Percentiles rank a stretch among this genome's conserved stretches.
These are phyloP conservation scores for Phytophthora colocasiae DNA, from an alignment of 352 stramenopile genomes.

Conservation along the genomic window DNA sequence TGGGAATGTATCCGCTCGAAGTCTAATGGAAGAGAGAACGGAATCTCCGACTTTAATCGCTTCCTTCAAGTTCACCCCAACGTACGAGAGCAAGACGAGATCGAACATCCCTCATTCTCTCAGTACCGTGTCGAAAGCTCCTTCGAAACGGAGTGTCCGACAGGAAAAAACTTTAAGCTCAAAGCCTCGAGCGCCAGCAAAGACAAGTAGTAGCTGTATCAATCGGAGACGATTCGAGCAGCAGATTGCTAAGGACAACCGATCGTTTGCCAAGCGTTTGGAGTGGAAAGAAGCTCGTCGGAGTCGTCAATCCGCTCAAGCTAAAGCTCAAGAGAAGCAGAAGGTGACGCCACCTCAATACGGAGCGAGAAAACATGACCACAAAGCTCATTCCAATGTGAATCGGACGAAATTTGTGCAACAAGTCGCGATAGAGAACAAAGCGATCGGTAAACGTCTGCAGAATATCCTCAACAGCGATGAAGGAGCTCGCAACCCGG, in stretches of 20 bases:
- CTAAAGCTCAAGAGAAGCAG: conserved; percentile 50
- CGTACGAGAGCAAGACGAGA: conserved; percentile 34
- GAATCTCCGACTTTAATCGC: conserved; percentile 41
- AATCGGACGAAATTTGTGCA: conserved; percentile 67
- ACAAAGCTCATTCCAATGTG: conserved; percentile 70
- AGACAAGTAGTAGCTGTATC: conserved; percentile 64
- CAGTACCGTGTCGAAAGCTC: conserved; percentile 10
- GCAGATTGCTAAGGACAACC: conserved; percentile 64
- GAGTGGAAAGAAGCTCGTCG: conserved; percentile 49
- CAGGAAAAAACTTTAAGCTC: conserved; percentile 18
- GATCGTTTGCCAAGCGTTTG: conserved; percentile 59
- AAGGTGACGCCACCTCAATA: conserved; percentile 45
- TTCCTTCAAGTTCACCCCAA: conserved; percentile 53
- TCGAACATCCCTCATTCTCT: conserved; percentile 7
- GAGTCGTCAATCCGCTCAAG: conserved; percentile 34
- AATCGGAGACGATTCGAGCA: conserved; percentile 65
- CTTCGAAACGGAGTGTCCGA: conserved; percentile 11
- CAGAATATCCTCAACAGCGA: conserved; percentile 44
- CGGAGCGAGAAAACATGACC: conserved; percentile 48
- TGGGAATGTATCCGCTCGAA: conserved; percentile 27
- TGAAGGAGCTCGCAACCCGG: conserved; percentile 24
- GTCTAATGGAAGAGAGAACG: conserved; percentile 11
- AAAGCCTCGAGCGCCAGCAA: conserved; percentile 21
- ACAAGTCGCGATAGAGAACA: conserved; percentile 62
- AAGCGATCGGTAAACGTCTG: conserved; percentile 57